Evolutionary conservation across 768 basidiomycete genomes (phyloP).

Genomic region (Crucibulum laeve): DNA sequence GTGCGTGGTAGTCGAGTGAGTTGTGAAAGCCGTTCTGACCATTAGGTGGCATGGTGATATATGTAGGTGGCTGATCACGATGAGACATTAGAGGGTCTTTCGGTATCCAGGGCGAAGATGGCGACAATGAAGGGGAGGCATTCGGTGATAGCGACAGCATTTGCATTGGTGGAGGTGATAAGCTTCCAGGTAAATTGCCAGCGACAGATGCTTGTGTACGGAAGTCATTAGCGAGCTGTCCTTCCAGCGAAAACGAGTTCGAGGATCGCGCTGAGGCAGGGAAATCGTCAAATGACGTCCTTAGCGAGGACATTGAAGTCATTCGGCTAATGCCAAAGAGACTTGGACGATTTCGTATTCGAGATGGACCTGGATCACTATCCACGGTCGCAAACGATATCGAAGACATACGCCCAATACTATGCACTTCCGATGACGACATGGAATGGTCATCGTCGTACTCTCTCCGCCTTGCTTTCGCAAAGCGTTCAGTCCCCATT

Average conservation of each 20-base stretch:
- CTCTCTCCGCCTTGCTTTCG: constrained; percentile 78
- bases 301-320: constrained; percentile 71
- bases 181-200: constrained; percentile 53
- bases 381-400: constrained; percentile 83
- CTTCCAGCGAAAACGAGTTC: constrained; percentile 73
- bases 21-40: constrained; percentile 34
- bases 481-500: constrained; percentile 54
- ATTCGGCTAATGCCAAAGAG: constrained; percentile 68
- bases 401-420: constrained; percentile 67
- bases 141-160: constrained; percentile 68
- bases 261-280: constrained; percentile 72
- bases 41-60: constrained; percentile 31
- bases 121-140: constrained; percentile 41
- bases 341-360: constrained; percentile 58
- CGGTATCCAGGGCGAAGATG: constrained; percentile 52
- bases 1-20: constrained; percentile 20
- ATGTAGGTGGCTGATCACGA: constrained; percentile 32
- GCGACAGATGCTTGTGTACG: constrained; percentile 67
- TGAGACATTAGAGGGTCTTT: constrained; percentile 28
- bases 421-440: constrained; percentile 84
- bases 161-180: constrained; percentile 77
- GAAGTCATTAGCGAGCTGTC: constrained; percentile 73
- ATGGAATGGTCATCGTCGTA: constrained; percentile 90
- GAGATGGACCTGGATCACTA: constrained; percentile 78
- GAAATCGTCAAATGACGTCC: constrained; percentile 72